Evolutionary conservation across 2,329 filamentous ascomycete species (phyloP), one percentile per base, ranked within the genome.

Genomic region (Cladosporium sp.): DNA sequence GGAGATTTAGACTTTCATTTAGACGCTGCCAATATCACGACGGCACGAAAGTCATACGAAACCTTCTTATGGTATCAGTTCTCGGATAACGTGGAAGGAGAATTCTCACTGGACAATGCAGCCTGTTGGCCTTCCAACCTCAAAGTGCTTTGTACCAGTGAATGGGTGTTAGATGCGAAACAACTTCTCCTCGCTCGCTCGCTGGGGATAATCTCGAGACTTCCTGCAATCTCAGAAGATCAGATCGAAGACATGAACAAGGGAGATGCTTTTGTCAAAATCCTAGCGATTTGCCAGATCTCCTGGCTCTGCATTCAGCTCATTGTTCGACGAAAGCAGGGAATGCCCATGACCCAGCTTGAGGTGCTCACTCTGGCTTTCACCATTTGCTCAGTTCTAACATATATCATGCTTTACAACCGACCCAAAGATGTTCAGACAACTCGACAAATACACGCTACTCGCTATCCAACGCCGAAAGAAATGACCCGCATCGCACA

Each of bases 281-380:
- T 15, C 1, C 4, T 42, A 12, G 20, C 24, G 13, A 17, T 42
- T 4, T 17, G 3, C 13, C 39, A 42, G 15, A 15, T 42, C 9
- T 6, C 20, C 6, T 41, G 39, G 39, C 22, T 20, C 17, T 22
- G 8, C 22, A 11, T 22, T 2, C 39, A 41, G n/a, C 22, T 41
- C 6, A 24, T 19, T n/a, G 39, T 22, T n/a, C 39, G 39, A 8
- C 9, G 3, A n/a, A 8, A 7, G 11, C 7, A 4, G 2, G 22
- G 19, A 43, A 24, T 50, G 4, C 24, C 44, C 15, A 30, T 53
- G 7, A 49, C 52, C n/a, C 52, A 47, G 27, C 32, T 56, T 3
- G 54, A 56, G 44, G 22, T 56, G 24, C 44, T 29, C 12, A 44
- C 50, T 9, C 32, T 47, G 2, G 44, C 44, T n/a, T 48, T 50